phyloP scores from a whole-genome alignment of 1,284 basidiomycete genomes.

The Omphalotus olearius region DNA sequence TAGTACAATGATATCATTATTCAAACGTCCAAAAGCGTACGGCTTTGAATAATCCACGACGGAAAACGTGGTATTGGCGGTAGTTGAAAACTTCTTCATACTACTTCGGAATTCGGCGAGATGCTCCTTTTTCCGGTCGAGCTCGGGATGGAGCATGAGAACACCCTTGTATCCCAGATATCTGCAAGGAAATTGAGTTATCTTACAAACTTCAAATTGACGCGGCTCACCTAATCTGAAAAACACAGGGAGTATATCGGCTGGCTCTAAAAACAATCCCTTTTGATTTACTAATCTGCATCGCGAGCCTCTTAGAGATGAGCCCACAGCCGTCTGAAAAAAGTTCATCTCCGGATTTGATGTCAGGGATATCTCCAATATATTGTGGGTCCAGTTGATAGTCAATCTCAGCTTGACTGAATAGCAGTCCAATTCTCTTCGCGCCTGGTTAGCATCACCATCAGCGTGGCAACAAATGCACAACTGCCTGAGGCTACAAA shows the following conservation, averaged over 20 bases:
- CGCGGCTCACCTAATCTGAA: constrained; percentile 50
- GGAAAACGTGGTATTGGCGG: constrained; percentile 53
- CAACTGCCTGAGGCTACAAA: constrained; percentile 23
- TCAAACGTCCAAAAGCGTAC: constrained; percentile 57
- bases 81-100: constrained; percentile 63
- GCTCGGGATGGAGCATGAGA: constrained; percentile 55
- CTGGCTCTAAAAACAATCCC: constrained; percentile 47
- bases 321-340: constrained; percentile 70
- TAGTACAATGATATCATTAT: constrained; percentile 64
- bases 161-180: constrained; percentile 65
- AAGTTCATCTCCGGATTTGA: constrained; percentile 48
- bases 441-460: constrained; percentile 37
- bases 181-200: constrained; percentile 24
- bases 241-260: constrained; percentile 56
- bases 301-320: constrained; percentile 47
- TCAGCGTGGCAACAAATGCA: neutral
- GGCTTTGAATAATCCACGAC: constrained; percentile 60
- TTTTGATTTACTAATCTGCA: constrained; percentile 48
- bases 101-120: constrained; percentile 57
- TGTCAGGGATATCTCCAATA: constrained; percentile 53
- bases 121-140: constrained; percentile 40
- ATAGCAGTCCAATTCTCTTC: constrained; percentile 61
- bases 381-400: constrained; percentile 44
- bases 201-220: neutral
- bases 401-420: constrained; percentile 59